Evolutionary conservation across 331 rosid species (phyloP).

Genomic region (Pyrus hybrid): DNA sequence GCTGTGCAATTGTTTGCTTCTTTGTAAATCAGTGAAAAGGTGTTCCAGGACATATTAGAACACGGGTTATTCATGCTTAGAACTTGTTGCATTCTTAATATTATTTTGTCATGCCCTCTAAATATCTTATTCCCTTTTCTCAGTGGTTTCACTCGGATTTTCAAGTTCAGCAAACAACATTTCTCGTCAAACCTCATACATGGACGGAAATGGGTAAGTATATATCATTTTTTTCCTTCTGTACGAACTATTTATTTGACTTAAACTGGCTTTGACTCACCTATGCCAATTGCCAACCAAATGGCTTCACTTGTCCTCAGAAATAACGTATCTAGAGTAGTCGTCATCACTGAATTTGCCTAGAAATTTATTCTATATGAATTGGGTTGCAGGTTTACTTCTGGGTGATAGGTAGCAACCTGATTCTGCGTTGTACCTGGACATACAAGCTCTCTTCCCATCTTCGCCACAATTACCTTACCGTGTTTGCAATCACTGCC

Average conservation of each 20-base stretch:
- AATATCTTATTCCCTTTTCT: slow-evolving; percentile 18
- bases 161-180: slow-evolving; percentile 76
- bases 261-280: background rate
- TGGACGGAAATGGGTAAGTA: slow-evolving; percentile 90
- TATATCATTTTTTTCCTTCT: background rate
- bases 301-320: background rate
- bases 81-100: background rate
- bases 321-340: background rate
- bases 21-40: background rate
- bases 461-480: slow-evolving; percentile 92
- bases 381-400: slow-evolving; percentile 62
- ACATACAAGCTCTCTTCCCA: slow-evolving; percentile 94
- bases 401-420: slow-evolving; percentile 92
- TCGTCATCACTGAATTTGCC: background rate
- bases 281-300: background rate
- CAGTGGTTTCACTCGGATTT: slow-evolving; percentile 91
- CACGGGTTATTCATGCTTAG: background rate
- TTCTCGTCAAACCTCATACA: slow-evolving; percentile 49
- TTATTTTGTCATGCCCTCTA: background rate
- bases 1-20: background rate
- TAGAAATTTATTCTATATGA: slow-evolving; percentile 11
- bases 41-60: background rate
- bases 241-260: background rate
- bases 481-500: slow-evolving; percentile 69
- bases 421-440: slow-evolving; percentile 90